Conservation (phyloP, 148 eudicot species). For the Rhododendron ferrugineum region DNA sequence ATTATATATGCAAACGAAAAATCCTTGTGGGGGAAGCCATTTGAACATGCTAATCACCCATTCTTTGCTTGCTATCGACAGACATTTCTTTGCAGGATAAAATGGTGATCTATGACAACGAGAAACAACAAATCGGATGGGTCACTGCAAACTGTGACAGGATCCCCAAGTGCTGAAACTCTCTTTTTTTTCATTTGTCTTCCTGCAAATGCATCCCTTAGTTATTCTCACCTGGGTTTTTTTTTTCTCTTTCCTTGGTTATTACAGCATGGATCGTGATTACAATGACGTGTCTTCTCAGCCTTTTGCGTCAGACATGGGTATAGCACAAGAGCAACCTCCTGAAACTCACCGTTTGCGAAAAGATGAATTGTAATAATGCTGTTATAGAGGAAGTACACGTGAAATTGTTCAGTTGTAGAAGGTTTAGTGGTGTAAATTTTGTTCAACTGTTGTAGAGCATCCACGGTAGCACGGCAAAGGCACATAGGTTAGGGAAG, state of each 20-base stretch:
- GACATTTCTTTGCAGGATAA: constrained; percentile 74
- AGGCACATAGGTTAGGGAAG: neutral
- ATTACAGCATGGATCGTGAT: constrained; percentile 42
- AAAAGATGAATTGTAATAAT: neutral
- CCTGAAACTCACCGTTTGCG: constrained; percentile 4
- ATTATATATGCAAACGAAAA: neutral
- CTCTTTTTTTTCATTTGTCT: constrained; percentile 15
- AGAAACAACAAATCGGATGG: constrained; percentile 76
- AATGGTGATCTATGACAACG: constrained; percentile 72
- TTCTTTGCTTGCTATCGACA: constrained; percentile 23
- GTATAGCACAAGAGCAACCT: constrained; percentile 8
- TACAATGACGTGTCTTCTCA: constrained; percentile 15
- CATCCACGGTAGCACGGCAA: neutral
- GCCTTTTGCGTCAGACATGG: constrained; percentile 19
- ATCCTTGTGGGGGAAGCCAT: neutral
- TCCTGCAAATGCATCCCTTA: constrained; percentile 10
- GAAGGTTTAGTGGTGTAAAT: neutral
- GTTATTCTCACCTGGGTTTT: constrained; percentile 23
- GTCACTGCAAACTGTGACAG: constrained; percentile 58
- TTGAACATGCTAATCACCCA: neutral
- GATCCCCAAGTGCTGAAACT: constrained; percentile 54
- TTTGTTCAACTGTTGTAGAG: neutral
- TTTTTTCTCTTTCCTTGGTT: constrained; percentile 13
- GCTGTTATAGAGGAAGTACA: neutral
- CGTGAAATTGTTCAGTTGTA: neutral